Evolutionary conservation across 139 green algal genomes (phyloP), one percentile per base, ranked within the genome.

Genomic region (Picochlorum costavermella): DNA sequence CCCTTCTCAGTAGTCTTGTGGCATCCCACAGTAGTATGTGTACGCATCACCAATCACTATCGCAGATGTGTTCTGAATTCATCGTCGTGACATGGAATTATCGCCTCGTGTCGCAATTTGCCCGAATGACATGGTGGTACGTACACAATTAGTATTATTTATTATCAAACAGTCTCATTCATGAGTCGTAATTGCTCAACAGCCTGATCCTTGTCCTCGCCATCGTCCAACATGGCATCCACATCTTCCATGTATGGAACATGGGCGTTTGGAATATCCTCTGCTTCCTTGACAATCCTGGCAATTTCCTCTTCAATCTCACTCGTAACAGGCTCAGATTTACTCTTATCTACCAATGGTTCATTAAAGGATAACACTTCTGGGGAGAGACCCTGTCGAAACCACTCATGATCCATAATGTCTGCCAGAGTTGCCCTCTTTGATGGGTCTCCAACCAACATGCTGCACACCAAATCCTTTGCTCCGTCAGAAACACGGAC

Each of bases 391-490:
- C 50, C 64, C 20, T 70, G 13, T 31, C 16, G 8, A 64, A 95
- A 79, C 78, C 78, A 85, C 23, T 78, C 73, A 62, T 85, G 76
- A 16, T 29, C 20, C 65, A 78, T 74, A 46, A 85, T 78, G 8
- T 75, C 57, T 58, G 44, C 58, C 5, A 96, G 79, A 20, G 76
- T 85, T 64, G 92, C 85, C 43, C 91, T 84, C 60, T 79, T 73
- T 9, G 50, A 30, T 1, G 92, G 86, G 63, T 96, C 86, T 8
- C 45, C 67, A 45, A 80, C 73, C 50, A 86, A 68, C 60, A 95
- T 88, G 13, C 65, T 61, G 16, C 61, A 17, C 40, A 95, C 61
- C 68, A 95, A 60, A 79, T 90, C 78, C 33, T 74, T 75, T 67
- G 77, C 84, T 30, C 61, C 50, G 3, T 69, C 60, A 26, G 57